phyloP scores from a whole-genome alignment of 208 protist species.

The Lotmaria passim region DNA sequence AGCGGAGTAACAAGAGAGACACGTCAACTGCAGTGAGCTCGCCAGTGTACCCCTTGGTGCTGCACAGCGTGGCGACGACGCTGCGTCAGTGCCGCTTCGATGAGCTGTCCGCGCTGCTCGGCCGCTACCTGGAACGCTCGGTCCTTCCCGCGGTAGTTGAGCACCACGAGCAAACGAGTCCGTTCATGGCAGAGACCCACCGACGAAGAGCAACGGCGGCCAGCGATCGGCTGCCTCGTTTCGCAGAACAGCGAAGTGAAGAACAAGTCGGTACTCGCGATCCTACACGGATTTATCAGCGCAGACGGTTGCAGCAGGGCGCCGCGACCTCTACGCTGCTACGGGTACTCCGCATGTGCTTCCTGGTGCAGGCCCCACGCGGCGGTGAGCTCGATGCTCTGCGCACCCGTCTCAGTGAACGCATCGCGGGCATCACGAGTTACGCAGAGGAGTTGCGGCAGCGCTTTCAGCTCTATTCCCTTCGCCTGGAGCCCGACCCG shows the following conservation, averaged over 20 bases:
- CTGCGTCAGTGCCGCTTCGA: slow-evolving; percentile 49
- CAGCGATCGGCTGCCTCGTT: neutral
- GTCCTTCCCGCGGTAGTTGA: slow-evolving; percentile 33
- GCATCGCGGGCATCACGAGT: slow-evolving; percentile 57
- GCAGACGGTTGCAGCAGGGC: neutral
- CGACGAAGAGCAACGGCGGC: neutral
- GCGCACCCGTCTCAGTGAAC: slow-evolving; percentile 59
- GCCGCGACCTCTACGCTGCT: slow-evolving; percentile 22
- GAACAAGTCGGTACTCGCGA: neutral
- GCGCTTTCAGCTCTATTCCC: slow-evolving; percentile 46
- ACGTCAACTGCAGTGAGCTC: slow-evolving; percentile 5
- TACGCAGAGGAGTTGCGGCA: slow-evolving; percentile 50
- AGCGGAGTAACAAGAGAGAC: neutral
- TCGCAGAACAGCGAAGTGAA: neutral
- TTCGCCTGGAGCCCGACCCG: slow-evolving; percentile 64
- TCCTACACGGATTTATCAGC: neutral
- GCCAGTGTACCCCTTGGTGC: slow-evolving; percentile 31
- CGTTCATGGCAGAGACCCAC: too few species aligned
- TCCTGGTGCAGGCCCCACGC: slow-evolving; percentile 57
- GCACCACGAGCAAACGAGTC: slow-evolving; percentile 10
- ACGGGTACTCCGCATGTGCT: slow-evolving; percentile 65
- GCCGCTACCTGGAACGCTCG: slow-evolving; percentile 44
- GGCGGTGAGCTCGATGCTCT: slow-evolving; percentile 68
- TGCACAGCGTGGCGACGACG: slow-evolving; percentile 50
- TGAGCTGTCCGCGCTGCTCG: slow-evolving; percentile 41